These are phyloP conservation scores for Jamesozyma jinghongensis DNA, from an alignment of 805 yeast species.

Conservation along the genomic window DNA sequence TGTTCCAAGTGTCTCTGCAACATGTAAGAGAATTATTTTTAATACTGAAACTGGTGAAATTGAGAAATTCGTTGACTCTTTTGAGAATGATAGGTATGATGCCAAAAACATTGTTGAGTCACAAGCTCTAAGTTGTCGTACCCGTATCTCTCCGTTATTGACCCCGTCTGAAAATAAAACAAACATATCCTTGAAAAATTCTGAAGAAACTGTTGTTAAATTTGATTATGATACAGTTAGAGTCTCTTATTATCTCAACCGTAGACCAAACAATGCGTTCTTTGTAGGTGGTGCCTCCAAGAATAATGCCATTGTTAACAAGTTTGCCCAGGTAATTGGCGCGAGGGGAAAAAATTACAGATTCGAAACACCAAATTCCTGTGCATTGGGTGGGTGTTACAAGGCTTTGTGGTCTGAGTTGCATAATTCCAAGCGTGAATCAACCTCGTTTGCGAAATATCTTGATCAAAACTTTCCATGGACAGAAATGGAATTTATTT, in stretches of 20 bases:
- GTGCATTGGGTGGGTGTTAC: slow-evolving; percentile 87
- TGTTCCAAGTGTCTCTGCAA: slow-evolving; percentile 70
- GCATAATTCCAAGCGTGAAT: slow-evolving; percentile 23
- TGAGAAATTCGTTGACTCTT: slow-evolving; percentile 26
- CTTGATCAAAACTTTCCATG: slow-evolving; percentile 40
- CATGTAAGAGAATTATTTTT: slow-evolving; percentile 45
- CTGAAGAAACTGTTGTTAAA: slow-evolving; percentile 12
- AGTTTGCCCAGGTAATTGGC: slow-evolving; percentile 64
- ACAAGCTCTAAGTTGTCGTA: slow-evolving; percentile 77
- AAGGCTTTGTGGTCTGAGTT: slow-evolving; percentile 67
- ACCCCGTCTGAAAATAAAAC: slow-evolving; percentile 1
- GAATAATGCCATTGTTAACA: slow-evolving; percentile 56
- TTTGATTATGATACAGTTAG: slow-evolving; percentile 30
- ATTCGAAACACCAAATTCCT: slow-evolving; percentile 76
- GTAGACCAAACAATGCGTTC: slow-evolving; percentile 57
- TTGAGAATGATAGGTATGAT: slow-evolving; percentile 51
- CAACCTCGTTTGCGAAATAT: slow-evolving; percentile 36
- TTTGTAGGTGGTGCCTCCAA: slow-evolving; percentile 86
- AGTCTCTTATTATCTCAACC: slow-evolving; percentile 21
- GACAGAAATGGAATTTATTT: slow-evolving; percentile 29
- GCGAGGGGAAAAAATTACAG: slow-evolving; percentile 50
- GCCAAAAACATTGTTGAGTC: slow-evolving; percentile 74
- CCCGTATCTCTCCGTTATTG: slow-evolving; percentile 71
- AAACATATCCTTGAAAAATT: not conserved
- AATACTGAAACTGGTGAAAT: slow-evolving; percentile 24